Conservation (phyloP, 1,284 basidiomycete genomes). For the Rhizopogon parksii region DNA sequence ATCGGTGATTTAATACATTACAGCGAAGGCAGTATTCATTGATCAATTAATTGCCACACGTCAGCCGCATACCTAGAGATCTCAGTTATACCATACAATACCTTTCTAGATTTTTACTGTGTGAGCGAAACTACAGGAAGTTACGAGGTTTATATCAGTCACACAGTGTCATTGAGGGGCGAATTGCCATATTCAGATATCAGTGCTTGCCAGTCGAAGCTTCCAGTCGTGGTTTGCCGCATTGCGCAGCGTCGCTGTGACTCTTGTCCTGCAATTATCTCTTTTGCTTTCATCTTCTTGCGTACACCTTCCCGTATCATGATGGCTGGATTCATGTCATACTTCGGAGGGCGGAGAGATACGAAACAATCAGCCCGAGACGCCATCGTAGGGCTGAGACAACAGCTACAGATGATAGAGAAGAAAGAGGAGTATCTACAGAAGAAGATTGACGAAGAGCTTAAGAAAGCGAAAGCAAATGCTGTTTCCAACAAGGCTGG, state of each 20-base stretch:
- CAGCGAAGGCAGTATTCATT: conserved; percentile 10
- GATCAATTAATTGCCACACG: conserved; percentile 19
- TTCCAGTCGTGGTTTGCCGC: not conserved
- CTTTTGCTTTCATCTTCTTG: conserved; percentile 6
- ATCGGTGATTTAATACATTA: conserved; percentile 26
- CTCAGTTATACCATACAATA: conserved; percentile 22
- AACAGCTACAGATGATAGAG: conserved; percentile 93
- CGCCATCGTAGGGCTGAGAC: conserved; percentile 80
- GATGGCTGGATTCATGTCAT: conserved; percentile 88
- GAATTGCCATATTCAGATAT: conserved; percentile 13
- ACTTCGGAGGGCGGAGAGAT: conserved; percentile 74
- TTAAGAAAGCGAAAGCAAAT: conserved; percentile 88
- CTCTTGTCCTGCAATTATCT: conserved; percentile 6
- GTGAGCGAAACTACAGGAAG: not conserved
- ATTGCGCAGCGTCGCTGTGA: not conserved
- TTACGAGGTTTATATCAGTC: not conserved
- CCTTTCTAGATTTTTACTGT: not conserved
- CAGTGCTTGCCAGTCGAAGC: conserved; percentile 8
- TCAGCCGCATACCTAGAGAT: conserved; percentile 21
- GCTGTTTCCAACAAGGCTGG: conserved; percentile 92
- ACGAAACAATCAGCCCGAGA: conserved; percentile 76
- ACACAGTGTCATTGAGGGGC: not conserved
- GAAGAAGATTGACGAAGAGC: conserved; percentile 96
- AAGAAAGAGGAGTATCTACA: conserved; percentile 98
- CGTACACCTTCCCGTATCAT: conserved; percentile 26